Evolutionary conservation across 257 asterid species (phyloP).

Genomic region (Craterostigma plantagineum): DNA sequence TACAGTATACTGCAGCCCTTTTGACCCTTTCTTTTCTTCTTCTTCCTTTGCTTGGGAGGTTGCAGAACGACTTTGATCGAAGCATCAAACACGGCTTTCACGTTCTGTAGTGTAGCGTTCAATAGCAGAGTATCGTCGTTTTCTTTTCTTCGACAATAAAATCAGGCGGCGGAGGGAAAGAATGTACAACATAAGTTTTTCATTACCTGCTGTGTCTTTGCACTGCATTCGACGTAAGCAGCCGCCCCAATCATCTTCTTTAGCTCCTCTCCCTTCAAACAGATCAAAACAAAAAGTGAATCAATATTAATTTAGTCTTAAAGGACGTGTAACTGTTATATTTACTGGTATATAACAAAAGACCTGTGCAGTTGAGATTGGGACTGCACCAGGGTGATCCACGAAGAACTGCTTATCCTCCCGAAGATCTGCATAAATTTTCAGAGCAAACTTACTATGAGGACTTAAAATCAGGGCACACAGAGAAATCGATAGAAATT

Average conservation of each 20-base stretch:
- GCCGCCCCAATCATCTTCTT: conserved; percentile 60
- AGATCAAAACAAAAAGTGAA: conserved; percentile 2
- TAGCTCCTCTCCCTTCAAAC: conserved; percentile 68
- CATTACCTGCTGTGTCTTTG: conserved; percentile 62
- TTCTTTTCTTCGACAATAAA: too few species aligned
- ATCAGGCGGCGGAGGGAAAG: too few species aligned
- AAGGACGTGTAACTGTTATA: neutral
- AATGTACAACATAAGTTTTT: neutral
- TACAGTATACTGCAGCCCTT: conserved; percentile 51
- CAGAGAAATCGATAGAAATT: conserved; percentile 11
- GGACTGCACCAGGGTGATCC: conserved; percentile 48
- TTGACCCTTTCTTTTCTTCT: conserved; percentile 36
- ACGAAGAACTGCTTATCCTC: conserved; percentile 37
- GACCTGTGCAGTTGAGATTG: conserved; percentile 44
- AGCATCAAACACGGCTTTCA: conserved; percentile 40
- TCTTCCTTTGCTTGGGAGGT: conserved; percentile 37
- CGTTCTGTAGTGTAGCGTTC: conserved; percentile 18
- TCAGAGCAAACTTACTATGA: neutral
- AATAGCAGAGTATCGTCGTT: neutral
- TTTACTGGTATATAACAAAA: neutral
- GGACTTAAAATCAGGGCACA: conserved; percentile 1
- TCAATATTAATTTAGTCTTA: conserved; percentile 2
- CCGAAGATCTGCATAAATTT: conserved; percentile 32
- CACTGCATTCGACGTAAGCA: conserved; percentile 72
- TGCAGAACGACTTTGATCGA: conserved; percentile 43